Evolutionary conservation across 441 rosid species (phyloP), one percentile per base, ranked within the genome.

Genomic region (Erodium trifolium): DNA sequence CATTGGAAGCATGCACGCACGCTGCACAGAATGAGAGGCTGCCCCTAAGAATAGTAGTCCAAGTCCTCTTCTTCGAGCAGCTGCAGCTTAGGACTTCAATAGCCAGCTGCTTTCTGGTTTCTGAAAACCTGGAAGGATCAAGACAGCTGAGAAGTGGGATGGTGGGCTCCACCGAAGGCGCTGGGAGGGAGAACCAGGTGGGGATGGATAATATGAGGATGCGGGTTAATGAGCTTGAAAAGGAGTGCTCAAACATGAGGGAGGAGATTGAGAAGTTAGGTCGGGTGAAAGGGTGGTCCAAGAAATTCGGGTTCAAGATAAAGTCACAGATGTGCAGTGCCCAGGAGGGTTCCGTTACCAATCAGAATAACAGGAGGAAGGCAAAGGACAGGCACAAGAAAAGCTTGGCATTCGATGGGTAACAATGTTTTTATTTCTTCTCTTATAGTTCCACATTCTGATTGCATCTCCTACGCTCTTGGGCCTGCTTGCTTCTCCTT

Each of bases 261-360:
- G 90, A 88, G 66, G 97, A 93, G 86, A 93, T 93, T 14, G 87
- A 89, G 81, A 93, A 91, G 80, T 79, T 93, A 75, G 93, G 97
- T 13, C 79, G 75, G 43, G 78, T 60, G 7, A 85, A 85, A 70
- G 78, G 70, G 16, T 84, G 83, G 4, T 87, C 96, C 0, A 93
- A 85, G 88, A 93, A 81, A 80, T 80, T 93, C 2, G 96, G 97
- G 67, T 87, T 93, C 13, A 89, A 78, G 84, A 67, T 89, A 51
- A 93, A 93, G 81, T 89, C 96, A n/a, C 98, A 91, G 76, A 91
- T 93, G 96, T 91, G 97, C 72, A 89, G 99, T 74, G 98, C 92
- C 12, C 86, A 88, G 71, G 96, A 93, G 74, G 89, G 88, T 16
- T 89, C 96, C 5, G 89, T 89, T 55, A 80, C 88, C 70, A 89